phyloP scores from a whole-genome alignment of 768 basidiomycete genomes.

The Tylopilus cervinicoccineus region DNA sequence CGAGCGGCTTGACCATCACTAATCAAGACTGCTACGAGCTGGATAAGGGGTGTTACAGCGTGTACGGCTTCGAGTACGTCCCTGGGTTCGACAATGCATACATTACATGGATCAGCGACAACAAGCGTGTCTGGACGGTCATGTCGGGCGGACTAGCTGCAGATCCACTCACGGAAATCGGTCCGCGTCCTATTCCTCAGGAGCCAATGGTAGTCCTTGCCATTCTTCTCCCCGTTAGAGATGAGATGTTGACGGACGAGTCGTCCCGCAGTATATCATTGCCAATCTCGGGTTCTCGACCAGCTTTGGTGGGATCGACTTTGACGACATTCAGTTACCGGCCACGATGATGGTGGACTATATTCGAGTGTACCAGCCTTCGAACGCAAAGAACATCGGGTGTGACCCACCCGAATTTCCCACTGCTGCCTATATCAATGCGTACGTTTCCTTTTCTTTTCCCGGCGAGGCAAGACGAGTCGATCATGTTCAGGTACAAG shows the following conservation, averaged over 20 bases:
- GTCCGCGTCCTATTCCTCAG: constrained; percentile 54
- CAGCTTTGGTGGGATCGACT: constrained; percentile 66
- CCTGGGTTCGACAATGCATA: constrained; percentile 51
- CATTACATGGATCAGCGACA: constrained; percentile 67
- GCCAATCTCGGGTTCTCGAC: constrained; percentile 66
- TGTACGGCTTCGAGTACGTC: constrained; percentile 54
- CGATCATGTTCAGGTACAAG: constrained; percentile 32
- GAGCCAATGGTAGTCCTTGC: constrained; percentile 56
- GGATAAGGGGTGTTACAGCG: constrained; percentile 37
- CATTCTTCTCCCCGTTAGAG: neutral
- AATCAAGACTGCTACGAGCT: constrained; percentile 45
- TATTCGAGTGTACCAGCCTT: constrained; percentile 70
- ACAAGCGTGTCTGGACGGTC: constrained; percentile 54
- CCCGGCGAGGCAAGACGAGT: neutral
- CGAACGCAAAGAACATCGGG: constrained; percentile 47
- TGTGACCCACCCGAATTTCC: constrained; percentile 73
- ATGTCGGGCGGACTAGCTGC: constrained; percentile 44
- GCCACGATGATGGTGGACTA: constrained; percentile 73
- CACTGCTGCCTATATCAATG: constrained; percentile 70
- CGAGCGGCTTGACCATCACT: constrained; percentile 33
- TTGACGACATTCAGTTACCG: constrained; percentile 50
- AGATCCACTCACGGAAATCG: constrained; percentile 50
- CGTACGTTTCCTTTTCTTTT: constrained; percentile 37
- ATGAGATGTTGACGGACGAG: constrained; percentile 1
- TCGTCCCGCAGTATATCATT: constrained; percentile 52